phyloP scores from a whole-genome alignment of 73 alveolate genomes.

The Tetrahymena elliotti region DNA sequence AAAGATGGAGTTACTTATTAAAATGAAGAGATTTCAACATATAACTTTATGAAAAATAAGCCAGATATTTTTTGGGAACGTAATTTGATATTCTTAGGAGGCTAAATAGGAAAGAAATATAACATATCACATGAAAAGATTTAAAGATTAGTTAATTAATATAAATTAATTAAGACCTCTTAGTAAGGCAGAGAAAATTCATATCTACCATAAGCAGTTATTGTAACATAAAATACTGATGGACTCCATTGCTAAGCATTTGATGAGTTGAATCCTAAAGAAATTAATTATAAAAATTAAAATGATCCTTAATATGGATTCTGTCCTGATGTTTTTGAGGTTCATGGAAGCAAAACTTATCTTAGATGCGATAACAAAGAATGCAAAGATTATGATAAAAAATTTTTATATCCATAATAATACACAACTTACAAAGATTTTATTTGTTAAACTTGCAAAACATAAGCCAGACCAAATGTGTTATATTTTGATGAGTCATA shows the following conservation, averaged over 20 bases:
- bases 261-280: neutral
- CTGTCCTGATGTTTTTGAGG: neutral
- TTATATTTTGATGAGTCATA: neutral
- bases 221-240: neutral
- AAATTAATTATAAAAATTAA: neutral
- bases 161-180: neutral
- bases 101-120: neutral
- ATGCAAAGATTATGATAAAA: neutral
- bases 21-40: neutral
- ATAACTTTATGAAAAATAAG: neutral
- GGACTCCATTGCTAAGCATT: neutral
- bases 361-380: neutral
- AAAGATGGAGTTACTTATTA: neutral
- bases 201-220: neutral
- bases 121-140: neutral
- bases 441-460: neutral
- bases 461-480: neutral
- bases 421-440: neutral
- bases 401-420: neutral
- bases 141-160: neutral
- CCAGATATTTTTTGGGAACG: neutral
- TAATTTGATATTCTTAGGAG: neutral
- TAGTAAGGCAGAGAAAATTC: neutral
- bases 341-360: neutral
- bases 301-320: neutral